phyloP scores from a whole-genome alignment of 208 protist species.

The Leishmania braziliensis region DNA sequence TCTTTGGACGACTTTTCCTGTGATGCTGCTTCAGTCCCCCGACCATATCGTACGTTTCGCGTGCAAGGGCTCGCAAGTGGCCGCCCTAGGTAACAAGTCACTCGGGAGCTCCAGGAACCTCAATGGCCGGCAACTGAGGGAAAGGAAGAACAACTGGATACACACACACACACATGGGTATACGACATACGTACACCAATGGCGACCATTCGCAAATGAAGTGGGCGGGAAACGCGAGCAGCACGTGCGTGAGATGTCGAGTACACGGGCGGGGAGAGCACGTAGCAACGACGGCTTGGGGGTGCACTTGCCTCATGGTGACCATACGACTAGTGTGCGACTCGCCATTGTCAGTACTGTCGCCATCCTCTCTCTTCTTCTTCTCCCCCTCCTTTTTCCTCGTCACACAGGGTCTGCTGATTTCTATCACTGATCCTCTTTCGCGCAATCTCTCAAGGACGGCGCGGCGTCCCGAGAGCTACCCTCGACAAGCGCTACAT shows the following conservation, averaged over 20 bases:
- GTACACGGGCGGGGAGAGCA: neutral
- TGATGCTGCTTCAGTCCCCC: slow-evolving; percentile 4
- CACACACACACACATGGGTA: neutral
- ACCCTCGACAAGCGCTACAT: slow-evolving; percentile 1
- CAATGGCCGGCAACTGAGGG: neutral
- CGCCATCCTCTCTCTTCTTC: neutral
- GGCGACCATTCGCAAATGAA: neutral
- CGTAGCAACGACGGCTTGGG: neutral
- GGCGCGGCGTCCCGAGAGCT: neutral
- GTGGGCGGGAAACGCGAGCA: neutral
- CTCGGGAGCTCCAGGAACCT: neutral
- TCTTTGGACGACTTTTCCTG: slow-evolving; percentile 5
- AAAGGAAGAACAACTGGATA: neutral
- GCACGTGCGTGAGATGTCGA: neutral
- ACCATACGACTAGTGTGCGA: neutral
- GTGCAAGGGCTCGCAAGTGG: neutral
- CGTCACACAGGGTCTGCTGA: neutral
- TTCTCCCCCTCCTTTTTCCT: neutral
- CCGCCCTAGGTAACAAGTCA: neutral
- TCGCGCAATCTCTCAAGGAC: neutral
- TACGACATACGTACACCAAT: neutral
- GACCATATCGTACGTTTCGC: neutral
- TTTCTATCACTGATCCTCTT: neutral
- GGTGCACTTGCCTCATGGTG: neutral
- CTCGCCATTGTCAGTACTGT: neutral